These are phyloP conservation scores for Suillus subaureus DNA, from an alignment of 768 basidiomycete genomes.

Conservation along the genomic window DNA sequence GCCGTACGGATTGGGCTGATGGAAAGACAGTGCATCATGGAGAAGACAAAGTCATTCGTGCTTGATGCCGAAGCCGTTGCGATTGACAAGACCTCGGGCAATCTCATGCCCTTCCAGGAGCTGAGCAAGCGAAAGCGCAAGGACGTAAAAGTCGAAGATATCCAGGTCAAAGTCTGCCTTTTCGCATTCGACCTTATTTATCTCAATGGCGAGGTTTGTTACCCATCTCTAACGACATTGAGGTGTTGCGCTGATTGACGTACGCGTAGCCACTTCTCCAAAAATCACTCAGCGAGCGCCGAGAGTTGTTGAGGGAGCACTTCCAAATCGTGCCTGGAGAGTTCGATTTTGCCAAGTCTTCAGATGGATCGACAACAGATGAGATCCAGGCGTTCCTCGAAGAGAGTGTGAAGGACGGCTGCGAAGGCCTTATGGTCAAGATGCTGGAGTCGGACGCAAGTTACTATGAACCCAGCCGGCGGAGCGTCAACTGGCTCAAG, in stretches of 20 bases:
- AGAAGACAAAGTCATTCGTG: conserved; percentile 85
- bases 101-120: conserved; percentile 97
- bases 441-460: conserved; percentile 93
- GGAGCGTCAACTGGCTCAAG: conserved; percentile 98
- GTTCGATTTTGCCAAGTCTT: conserved; percentile 91
- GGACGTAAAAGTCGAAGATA: conserved; percentile 97
- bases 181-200: conserved; percentile 98
- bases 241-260: background rate
- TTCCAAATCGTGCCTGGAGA: conserved; percentile 86
- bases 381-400: conserved; percentile 96
- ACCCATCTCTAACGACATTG: conserved; percentile 8
- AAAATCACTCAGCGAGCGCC: conserved; percentile 71
- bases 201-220: conserved; percentile 86
- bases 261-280: conserved; percentile 75
- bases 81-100: conserved; percentile 80
- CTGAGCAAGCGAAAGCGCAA: conserved; percentile 93
- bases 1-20: background rate
- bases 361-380: conserved; percentile 86
- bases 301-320: conserved; percentile 74
- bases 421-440: conserved; percentile 99
- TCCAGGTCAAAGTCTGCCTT: conserved; percentile 93
- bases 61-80: conserved; percentile 97
- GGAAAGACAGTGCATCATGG: conserved; percentile 75
- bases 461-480: conserved; percentile 92
- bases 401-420: conserved; percentile 96